Base-by-base conservation (phyloP, 805 yeast species). In the Citeromyces nyonsensis region DNA sequence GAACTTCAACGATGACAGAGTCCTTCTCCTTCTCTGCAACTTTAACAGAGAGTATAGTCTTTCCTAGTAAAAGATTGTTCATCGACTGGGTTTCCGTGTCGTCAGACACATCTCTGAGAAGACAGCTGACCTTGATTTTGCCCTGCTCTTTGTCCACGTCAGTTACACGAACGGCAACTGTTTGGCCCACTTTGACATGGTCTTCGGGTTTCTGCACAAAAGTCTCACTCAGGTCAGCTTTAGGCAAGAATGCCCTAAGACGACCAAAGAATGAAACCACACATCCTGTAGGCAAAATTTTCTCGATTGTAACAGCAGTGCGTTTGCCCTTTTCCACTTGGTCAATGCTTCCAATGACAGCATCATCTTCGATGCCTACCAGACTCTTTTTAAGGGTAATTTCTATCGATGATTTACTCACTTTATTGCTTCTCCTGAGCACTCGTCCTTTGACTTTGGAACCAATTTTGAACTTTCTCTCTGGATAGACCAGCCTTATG, bases 381-480 rank as follows among this genome's bases (percentile, higher is more conserved):
- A 91, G 57, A 2, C 95, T 73, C 54, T 86, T 93, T 52, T 85
- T 85, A 44, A 86, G 54, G 2, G 97, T 81, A 14, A 83, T 59
- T 26, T 59, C 54, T 29, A 85, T 57, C 31, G 63, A 68, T 24
- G 56, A 47, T 24, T 63, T 66, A 11, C 43, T 38, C 22, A 67
- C 63, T 29, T 46, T 56, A 26, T 49, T 43, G 29, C 64, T 56
- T 14, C 68, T 63, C 33, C 55, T 62, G 41, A 83, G 52, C 9
- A 84, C 67, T 56, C 94, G 70, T 39, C 77, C 91, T 44, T 67
- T 79, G 22, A 83, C 82, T 42, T 75, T 79, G 28, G 78, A 60
- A 8, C 95, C 97, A 29, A 76, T 73, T 53, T 81, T 82, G 63
- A 77, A 88, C 46, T 84, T 83, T 60, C 91, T 70, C 55, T 91